phyloP scores from a whole-genome alignment of 106 monocot genomes.

The Dioscorea zingiberensis region DNA sequence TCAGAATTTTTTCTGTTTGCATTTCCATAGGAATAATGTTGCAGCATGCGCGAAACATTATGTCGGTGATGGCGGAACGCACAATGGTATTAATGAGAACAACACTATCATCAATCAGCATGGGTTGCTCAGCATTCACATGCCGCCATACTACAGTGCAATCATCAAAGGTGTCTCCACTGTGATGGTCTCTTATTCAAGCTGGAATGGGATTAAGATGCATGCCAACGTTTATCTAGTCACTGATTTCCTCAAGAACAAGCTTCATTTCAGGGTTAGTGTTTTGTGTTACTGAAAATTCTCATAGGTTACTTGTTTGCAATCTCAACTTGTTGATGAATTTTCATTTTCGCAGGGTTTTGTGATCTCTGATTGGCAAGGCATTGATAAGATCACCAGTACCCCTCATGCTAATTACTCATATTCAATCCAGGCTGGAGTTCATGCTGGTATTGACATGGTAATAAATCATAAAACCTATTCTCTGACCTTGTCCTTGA shows the following conservation, averaged over 20 bases:
- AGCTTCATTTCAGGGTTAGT: constrained; percentile 56
- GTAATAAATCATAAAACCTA: too few relatives aligned
- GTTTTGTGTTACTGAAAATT: neutral
- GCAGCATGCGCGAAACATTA: constrained; percentile 71
- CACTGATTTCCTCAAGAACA: constrained; percentile 69
- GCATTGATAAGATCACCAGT: constrained; percentile 43
- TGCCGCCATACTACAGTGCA: constrained; percentile 58
- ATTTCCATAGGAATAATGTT: constrained; percentile 29
- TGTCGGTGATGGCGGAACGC: constrained; percentile 68
- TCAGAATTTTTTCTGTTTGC: neutral
- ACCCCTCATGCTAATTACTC: constrained; percentile 43
- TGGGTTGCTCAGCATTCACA: constrained; percentile 64
- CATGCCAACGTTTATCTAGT: constrained; percentile 62
- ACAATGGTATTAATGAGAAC: constrained; percentile 53
- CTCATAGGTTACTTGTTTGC: neutral
- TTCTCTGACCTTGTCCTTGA: neutral
- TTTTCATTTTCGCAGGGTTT: constrained; percentile 27
- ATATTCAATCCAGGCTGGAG: constrained; percentile 42
- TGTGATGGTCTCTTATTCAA: constrained; percentile 80
- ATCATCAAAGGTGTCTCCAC: constrained; percentile 67
- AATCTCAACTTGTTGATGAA: neutral
- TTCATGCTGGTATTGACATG: constrained; percentile 69
- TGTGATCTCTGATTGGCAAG: constrained; percentile 66
- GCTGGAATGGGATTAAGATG: constrained; percentile 92
- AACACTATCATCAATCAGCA: constrained; percentile 40